Conservation (phyloP, 176 grass and related monocot species). For the Eremochloa ophiuroides region DNA sequence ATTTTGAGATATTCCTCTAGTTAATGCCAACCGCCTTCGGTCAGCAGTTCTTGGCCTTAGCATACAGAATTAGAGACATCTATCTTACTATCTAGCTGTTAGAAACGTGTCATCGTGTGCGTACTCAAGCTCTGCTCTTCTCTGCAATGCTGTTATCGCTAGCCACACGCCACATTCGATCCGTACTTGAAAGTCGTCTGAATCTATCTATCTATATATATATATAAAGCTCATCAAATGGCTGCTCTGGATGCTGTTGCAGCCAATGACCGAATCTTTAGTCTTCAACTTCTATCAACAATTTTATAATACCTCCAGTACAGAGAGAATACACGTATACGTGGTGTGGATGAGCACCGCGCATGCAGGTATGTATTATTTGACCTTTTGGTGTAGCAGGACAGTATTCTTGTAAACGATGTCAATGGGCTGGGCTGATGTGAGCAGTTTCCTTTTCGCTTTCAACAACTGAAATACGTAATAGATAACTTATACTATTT, state of each 20-base stretch:
- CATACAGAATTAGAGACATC: not conserved
- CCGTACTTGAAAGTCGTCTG: not conserved
- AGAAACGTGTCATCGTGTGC: conserved; percentile 27
- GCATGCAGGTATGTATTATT: not conserved
- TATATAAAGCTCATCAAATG: not conserved
- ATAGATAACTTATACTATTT: no score
- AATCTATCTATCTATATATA: no score
- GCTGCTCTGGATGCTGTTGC: not conserved
- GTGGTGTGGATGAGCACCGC: not conserved
- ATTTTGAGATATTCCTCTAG: not conserved
- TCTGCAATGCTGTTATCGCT: not conserved
- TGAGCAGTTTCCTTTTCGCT: not conserved
- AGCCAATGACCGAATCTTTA: conserved; percentile 17
- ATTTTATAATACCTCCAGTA: not conserved
- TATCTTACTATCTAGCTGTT: conserved; percentile 8
- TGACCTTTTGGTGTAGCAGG: not conserved
- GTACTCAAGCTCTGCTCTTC: not conserved
- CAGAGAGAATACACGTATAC: not conserved
- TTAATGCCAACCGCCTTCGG: not conserved
- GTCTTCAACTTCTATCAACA: not conserved
- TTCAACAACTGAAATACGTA: not conserved
- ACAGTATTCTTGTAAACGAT: not conserved
- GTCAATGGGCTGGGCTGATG: conserved; percentile 14
- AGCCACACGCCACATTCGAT: not conserved
- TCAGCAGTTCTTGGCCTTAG: conserved; percentile 6